phyloP scores from a whole-genome alignment of 495 filamentous ascomycete genomes.

The Penicillium alfredii region DNA sequence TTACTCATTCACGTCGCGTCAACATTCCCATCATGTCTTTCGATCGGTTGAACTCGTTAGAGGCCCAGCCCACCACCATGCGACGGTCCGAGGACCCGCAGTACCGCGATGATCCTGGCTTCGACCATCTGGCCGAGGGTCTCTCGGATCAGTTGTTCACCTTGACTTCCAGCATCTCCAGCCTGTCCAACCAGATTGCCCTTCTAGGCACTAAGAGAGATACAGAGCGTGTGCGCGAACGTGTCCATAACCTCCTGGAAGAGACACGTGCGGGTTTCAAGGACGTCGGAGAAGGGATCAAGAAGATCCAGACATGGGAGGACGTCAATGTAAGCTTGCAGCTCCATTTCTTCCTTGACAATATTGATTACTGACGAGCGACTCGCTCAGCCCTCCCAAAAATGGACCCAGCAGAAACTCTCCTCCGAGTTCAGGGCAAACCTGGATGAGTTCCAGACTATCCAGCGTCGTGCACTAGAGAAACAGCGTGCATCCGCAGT shows the following conservation, averaged over 20 bases:
- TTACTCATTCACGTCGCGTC: constrained; percentile 5
- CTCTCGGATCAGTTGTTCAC: constrained; percentile 81
- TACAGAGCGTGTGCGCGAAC: constrained; percentile 82
- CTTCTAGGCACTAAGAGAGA: constrained; percentile 86
- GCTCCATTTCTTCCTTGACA: background rate
- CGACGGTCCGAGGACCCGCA: constrained; percentile 65
- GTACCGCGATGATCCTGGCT: constrained; percentile 86
- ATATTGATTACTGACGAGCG: constrained; percentile 7
- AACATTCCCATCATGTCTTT: constrained; percentile 67
- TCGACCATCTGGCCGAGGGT: constrained; percentile 69
- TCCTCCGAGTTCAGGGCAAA: constrained; percentile 84
- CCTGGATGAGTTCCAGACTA: constrained; percentile 80
- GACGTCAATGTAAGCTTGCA: constrained; percentile 71
- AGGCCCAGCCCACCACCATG: constrained; percentile 68
- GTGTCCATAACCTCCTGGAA: constrained; percentile 78
- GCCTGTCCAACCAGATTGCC: constrained; percentile 70
- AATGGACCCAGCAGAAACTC: constrained; percentile 91
- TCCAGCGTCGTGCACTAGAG: constrained; percentile 83
- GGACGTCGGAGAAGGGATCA: constrained; percentile 85
- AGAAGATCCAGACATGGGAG: constrained; percentile 86
- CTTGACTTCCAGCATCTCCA: constrained; percentile 79
- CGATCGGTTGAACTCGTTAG: constrained; percentile 74
- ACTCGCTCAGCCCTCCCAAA: constrained; percentile 68
- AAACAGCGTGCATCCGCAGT: constrained; percentile 83
- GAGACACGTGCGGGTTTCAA: constrained; percentile 85